Evolutionary conservation across 2,329 filamentous ascomycete genomes (phyloP).

Genomic region (Fusarium beomiforme): DNA sequence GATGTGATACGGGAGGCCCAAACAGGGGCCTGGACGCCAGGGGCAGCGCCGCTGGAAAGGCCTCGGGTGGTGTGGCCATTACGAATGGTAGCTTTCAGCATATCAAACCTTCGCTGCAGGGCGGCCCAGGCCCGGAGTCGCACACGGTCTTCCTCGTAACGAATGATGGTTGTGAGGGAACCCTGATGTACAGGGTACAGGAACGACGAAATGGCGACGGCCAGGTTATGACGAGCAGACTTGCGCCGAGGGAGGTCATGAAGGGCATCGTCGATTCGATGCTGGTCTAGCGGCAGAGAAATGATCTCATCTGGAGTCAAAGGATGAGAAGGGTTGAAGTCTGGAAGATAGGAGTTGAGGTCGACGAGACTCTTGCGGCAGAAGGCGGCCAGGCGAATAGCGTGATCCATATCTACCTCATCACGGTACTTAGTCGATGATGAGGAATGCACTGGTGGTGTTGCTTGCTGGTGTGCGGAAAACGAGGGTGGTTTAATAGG

Average conservation of each 20-base stretch:
- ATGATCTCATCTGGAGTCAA: constrained; percentile 51
- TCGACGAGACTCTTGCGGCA: constrained; percentile 44
- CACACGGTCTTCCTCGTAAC: constrained; percentile 51
- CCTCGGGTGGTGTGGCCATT: constrained; percentile 45
- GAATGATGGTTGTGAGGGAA: constrained; percentile 50
- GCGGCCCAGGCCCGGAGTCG: constrained; percentile 49
- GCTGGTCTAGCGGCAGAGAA: constrained; percentile 44
- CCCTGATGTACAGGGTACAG: constrained; percentile 49
- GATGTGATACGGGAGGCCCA: constrained; percentile 48
- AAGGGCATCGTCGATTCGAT: constrained; percentile 46
- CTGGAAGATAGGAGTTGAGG: constrained; percentile 40
- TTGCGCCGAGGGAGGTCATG: constrained; percentile 49
- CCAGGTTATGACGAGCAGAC: constrained; percentile 46
- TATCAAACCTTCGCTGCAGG: constrained; percentile 50
- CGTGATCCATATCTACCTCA: constrained; percentile 41
- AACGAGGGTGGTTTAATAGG: constrained; percentile 32
- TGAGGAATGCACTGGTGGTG: not conserved
- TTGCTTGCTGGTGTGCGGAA: constrained; percentile 2
- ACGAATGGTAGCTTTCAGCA: constrained; percentile 45
- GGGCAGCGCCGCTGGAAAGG: constrained; percentile 45
- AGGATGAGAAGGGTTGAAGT: constrained; percentile 43
- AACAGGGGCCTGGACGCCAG: constrained; percentile 46
- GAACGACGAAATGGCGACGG: constrained; percentile 45
- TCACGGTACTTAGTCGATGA: not conserved
- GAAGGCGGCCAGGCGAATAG: constrained; percentile 42